Evolutionary conservation across 2,329 filamentous ascomycete genomes (phyloP).

Genomic region (Botrytis galanthina): DNA sequence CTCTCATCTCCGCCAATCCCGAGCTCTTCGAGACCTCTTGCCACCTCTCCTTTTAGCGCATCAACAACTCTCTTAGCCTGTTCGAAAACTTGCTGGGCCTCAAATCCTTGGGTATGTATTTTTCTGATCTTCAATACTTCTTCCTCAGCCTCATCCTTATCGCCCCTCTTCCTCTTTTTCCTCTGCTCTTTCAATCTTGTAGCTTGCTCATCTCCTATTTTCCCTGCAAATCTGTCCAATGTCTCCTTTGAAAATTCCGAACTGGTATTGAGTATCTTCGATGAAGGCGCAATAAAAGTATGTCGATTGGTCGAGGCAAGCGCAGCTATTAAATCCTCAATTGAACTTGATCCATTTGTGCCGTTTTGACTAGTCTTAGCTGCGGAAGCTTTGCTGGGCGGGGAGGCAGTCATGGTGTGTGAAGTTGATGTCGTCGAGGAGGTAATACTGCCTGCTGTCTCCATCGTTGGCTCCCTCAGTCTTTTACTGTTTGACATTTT

Average conservation of each 20-base stretch:
- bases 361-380: slow-evolving; percentile 38
- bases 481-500: slow-evolving; percentile 14
- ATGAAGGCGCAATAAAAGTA: slow-evolving; percentile 71
- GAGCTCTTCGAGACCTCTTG: slow-evolving; percentile 45
- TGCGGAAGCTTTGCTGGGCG: slow-evolving; percentile 39
- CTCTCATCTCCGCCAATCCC: slow-evolving; percentile 31
- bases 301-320: slow-evolving; percentile 35
- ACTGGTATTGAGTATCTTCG: slow-evolving; percentile 65
- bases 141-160: slow-evolving; percentile 46
- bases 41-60: slow-evolving; percentile 55
- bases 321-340: slow-evolving; percentile 30
- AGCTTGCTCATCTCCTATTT: slow-evolving; percentile 70
- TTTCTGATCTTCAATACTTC: slow-evolving; percentile 72
- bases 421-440: slow-evolving; percentile 64
- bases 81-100: slow-evolving; percentile 88
- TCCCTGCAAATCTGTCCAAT: slow-evolving; percentile 73
- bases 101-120: slow-evolving; percentile 83
- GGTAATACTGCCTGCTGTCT: slow-evolving; percentile 46
- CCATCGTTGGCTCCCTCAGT: slow-evolving; percentile 30
- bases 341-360: slow-evolving; percentile 23
- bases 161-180: slow-evolving; percentile 73
- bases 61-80: slow-evolving; percentile 83
- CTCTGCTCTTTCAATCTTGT: slow-evolving; percentile 64
- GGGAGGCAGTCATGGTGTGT: slow-evolving; percentile 57
- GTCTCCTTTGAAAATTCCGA: slow-evolving; percentile 75